Base-by-base conservation (phyloP, 805 yeast species). In the Clavispora phyllophila region DNA sequence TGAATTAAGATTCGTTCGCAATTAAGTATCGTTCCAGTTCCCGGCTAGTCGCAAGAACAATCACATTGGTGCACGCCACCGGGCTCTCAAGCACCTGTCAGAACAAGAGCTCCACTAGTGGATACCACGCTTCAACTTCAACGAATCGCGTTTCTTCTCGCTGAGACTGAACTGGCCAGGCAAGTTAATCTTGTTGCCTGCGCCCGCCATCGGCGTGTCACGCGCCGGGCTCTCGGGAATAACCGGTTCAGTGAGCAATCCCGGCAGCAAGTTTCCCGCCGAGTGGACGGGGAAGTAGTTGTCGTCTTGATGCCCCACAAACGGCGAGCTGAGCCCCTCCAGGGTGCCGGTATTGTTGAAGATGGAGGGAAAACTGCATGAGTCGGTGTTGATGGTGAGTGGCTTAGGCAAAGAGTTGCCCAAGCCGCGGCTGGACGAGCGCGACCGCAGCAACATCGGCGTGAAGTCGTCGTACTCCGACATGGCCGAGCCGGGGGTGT, bases 121-220 rank as follows among this genome's bases (percentile, higher is more conserved):
- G 23, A 70, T 70, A 25, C 75, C 75, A 56, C 75, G 58, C 43
- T 70, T 70, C 54, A 70, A 50, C 47, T 68, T 70, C 48, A 70
- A 61, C 20, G 72, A 65, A 37, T 70, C 75, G 46, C 75, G 57
- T 56, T 70, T 70, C 58, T 68, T 70, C 42, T 70, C 75, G 49
- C 70, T 66, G 44, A 69, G 55, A 32, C 64, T 63, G 38, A 60
- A 57, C 45, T 64, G 67, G 12, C 56, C 44, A 10, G 68, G 66
- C 40, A 66, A 51, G 44, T 56, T 56, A 24, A 61, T 51, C 38
- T 49, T 45, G 41, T 50, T 51, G 43, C 53, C 54, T 17, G 36
- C 47, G 18, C 44, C 44, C 9, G 49, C 53, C 23, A 41, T 40
- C 13, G 42, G 44, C 27, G 37, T 36, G 20, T 49, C 55, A 32